phyloP scores from a whole-genome alignment of 2,329 filamentous ascomycete genomes.

The Colletotrichum sp. region DNA sequence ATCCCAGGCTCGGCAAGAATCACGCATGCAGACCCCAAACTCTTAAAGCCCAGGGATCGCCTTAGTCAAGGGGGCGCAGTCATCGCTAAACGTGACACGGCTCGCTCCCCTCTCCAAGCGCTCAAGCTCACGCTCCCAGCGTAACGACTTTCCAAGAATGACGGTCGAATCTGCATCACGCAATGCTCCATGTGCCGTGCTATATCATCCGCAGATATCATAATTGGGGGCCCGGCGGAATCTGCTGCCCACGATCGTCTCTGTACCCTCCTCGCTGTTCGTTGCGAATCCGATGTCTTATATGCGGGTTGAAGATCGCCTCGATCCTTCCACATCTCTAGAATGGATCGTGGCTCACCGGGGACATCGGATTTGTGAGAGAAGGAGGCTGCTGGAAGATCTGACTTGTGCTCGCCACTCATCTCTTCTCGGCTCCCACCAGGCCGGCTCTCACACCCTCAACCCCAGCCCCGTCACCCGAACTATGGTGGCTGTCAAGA shows the following conservation, averaged over 20 bases:
- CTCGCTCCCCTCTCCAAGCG: neutral
- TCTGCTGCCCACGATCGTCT: neutral
- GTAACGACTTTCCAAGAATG: neutral
- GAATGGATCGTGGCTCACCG: neutral
- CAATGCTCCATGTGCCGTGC: neutral
- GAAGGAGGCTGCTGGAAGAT: rapidly evolving
- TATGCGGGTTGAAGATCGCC: neutral
- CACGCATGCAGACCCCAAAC: neutral
- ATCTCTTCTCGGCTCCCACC: neutral
- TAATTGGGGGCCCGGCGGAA: neutral
- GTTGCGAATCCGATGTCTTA: neutral
- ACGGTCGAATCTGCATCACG: neutral
- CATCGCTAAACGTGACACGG: neutral
- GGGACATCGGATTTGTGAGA: neutral
- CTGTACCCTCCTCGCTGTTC: neutral
- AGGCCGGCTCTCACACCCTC: neutral
- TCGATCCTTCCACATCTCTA: neutral
- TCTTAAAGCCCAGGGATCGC: neutral
- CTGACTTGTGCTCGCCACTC: neutral
- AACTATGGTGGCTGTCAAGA: neutral
- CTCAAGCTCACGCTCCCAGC: neutral
- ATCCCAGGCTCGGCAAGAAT: neutral
- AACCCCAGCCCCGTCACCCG: neutral
- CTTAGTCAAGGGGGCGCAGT: neutral
- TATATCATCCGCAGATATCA: neutral